These are phyloP conservation scores for Amaranthus cruentus DNA, from an alignment of 148 eudicot genomes.

Conservation along the genomic window DNA sequence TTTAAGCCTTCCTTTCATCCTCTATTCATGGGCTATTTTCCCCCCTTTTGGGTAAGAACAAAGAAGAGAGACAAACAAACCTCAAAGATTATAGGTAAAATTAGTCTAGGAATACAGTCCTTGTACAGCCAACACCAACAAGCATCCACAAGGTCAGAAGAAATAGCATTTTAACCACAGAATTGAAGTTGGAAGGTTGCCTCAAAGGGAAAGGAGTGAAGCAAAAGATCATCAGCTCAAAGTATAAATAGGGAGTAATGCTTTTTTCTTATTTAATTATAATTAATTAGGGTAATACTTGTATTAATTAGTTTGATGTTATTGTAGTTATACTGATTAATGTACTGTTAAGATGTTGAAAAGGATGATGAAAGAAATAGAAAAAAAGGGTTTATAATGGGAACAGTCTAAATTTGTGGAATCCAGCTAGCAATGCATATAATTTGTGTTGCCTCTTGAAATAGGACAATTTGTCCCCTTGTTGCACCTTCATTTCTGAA, in stretches of 20 bases:
- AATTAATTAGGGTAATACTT: neutral
- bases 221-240: slow-evolving; percentile 21
- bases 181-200: slow-evolving; percentile 24
- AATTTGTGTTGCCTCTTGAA: slow-evolving; percentile 7
- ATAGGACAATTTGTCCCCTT: slow-evolving; percentile 26
- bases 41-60: neutral
- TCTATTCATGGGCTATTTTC: neutral
- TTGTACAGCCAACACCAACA: slow-evolving; percentile 27
- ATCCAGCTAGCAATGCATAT: neutral
- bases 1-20: neutral
- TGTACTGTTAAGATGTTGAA: slow-evolving; percentile 1
- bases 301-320: slow-evolving; percentile 13
- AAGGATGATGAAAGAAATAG: slow-evolving; percentile 25
- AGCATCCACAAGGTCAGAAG: slow-evolving; percentile 16
- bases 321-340: slow-evolving; percentile 1
- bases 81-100: slow-evolving; percentile 9
- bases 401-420: slow-evolving; percentile 4
- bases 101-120: slow-evolving; percentile 19
- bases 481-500: slow-evolving; percentile 18
- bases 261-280: neutral
- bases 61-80: slow-evolving; percentile 14
- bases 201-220: slow-evolving; percentile 34
- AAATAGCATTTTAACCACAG: slow-evolving; percentile 15
- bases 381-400: slow-evolving; percentile 10
- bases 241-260: slow-evolving; percentile 23